Base-by-base conservation (phyloP, 441 rosid genomes). In the Bruguiera hainesii region DNA sequence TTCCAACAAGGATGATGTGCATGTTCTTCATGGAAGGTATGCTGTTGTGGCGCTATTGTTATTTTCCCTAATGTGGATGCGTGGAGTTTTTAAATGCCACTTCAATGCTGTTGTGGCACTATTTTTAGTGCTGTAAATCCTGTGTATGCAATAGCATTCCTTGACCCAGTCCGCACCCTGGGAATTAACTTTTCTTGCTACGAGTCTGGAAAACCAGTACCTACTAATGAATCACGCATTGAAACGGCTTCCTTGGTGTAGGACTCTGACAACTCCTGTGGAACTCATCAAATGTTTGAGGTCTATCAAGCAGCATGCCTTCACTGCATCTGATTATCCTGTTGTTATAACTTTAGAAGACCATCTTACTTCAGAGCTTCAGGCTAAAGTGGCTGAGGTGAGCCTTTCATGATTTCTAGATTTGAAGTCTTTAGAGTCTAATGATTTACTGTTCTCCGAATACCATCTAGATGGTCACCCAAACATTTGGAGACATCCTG, bases 11-110 rank as follows among this genome's bases (percentile, higher is more conserved):
- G 89, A 87, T 64, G 71, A 78, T 71, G 86, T 94, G 9, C 74
- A 91, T 48, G 98, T 91, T 75, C 91, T 83, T 71, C 99, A 94
- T 71, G 99, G 99, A 72, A 78, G 97, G 99, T 94, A 84, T 68
- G 37, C 21, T 39, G 19, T 67, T 71, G n/a, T 56, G 66, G 15
- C 39, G 56, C 73, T 39, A 53, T 67, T 46, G 51, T 60, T 31
- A 42, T 1, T 11, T 42, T 42, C 48, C 16, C 48, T 10, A 13
- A 11, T 42, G 18, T 42, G 48, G 48, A 11, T 3, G 1, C 4
- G 4, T 11, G 48, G 48, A 26, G 23, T 33, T 21, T 7, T 57
- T 30, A 52, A 62, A 56, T 19, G 20, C 51, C 21, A 60, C 28
- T 72, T 51, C 50, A 52, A 26, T 26, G 26, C 26, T 26, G 26